Conservation (phyloP, 2,329 filamentous ascomycete genomes). For the Claviceps pazoutovae region DNA sequence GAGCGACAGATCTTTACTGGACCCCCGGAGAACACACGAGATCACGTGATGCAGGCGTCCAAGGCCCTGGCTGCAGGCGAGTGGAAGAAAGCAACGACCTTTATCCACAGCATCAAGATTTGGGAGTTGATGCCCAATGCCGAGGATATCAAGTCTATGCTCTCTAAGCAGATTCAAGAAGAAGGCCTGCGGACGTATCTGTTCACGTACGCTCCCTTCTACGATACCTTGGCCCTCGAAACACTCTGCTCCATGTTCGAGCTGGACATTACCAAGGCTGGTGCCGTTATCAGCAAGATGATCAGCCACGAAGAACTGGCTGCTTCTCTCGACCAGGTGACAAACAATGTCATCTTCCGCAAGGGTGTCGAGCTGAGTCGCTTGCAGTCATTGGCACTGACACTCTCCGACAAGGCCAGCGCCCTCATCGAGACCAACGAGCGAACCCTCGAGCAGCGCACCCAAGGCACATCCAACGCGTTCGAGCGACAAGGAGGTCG, state of each 20-base stretch:
- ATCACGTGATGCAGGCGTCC: conserved; percentile 98
- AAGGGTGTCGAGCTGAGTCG: conserved; percentile 97
- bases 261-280: conserved; percentile 75
- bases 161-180: conserved; percentile 95
- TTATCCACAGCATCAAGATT: conserved; percentile 98
- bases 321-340: conserved; percentile 94
- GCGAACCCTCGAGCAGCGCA: conserved; percentile 90
- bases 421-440: conserved; percentile 94
- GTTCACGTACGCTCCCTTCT: conserved; percentile 98
- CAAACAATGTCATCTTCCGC: conserved; percentile 93
- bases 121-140: conserved; percentile 95
- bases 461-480: conserved; percentile 86
- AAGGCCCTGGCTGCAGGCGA: conserved; percentile 93
- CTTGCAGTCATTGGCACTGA: conserved; percentile 87
- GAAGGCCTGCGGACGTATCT: conserved; percentile 96
- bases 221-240: conserved; percentile 82
- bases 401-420: conserved; percentile 90
- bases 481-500: conserved; percentile 86
- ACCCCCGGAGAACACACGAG: conserved; percentile 94
- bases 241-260: conserved; percentile 93
- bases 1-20: conserved; percentile 98
- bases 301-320: conserved; percentile 97
- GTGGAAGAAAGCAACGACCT: conserved; percentile 91
- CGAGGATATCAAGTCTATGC: conserved; percentile 91
- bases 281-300: conserved; percentile 97